Percentiles rank a stretch among this genome's conserved stretches.
These are phyloP conservation scores for Aspergillus amoenus DNA, from an alignment of 2,329 filamentous ascomycete species.

Conservation along the genomic window DNA sequence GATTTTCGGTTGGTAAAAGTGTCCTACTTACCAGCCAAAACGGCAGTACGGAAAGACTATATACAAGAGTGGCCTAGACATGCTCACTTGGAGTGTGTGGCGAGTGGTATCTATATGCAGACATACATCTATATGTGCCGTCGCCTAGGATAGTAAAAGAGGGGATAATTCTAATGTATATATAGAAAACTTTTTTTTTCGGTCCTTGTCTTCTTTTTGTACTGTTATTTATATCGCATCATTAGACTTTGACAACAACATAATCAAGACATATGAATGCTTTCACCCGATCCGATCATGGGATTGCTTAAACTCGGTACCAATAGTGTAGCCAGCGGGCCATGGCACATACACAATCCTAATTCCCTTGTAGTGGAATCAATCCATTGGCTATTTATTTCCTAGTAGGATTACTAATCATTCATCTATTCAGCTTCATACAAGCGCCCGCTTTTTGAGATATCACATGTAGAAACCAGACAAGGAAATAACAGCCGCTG, in stretches of 20 bases:
- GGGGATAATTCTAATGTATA: no score
- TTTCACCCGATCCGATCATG: no score
- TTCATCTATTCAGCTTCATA: neutral
- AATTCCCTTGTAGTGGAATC: neutral
- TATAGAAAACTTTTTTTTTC: no score
- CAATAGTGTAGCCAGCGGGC: no score
- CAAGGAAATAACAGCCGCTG: neutral
- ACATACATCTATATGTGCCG: neutral
- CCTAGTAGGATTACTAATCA: neutral
- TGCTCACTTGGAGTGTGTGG: neutral
- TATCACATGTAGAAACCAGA: neutral
- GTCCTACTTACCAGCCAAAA: neutral
- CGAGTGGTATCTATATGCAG: neutral
- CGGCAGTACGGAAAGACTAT: neutral
- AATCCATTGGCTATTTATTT: neutral
- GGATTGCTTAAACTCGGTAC: no score
- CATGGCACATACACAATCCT: no score
- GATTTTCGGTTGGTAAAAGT: constrained; percentile 74
- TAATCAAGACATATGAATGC: no score
- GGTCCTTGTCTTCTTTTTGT: no score
- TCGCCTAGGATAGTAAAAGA: no score
- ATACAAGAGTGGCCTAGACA: neutral
- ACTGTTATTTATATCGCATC: no score
- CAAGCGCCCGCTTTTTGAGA: neutral
- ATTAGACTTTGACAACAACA: no score